These are phyloP conservation scores for Diplodia scrobiculata DNA, from an alignment of 2,329 filamentous ascomycete species.

Conservation along the genomic window DNA sequence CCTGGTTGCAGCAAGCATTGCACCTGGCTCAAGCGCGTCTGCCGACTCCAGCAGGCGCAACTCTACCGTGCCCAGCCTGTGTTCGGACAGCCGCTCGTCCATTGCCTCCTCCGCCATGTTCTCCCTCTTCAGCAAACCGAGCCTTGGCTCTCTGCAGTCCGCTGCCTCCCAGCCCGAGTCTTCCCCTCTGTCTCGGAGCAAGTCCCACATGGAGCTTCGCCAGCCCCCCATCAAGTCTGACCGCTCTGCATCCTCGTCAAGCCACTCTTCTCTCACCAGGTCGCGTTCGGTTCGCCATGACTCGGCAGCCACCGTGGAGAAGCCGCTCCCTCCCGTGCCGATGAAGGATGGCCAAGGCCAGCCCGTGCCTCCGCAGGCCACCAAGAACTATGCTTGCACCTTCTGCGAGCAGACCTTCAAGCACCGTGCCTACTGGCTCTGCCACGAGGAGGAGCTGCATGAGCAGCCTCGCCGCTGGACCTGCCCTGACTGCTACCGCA, in stretches of 20 bases:
- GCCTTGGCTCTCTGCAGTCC: background rate
- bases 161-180: background rate
- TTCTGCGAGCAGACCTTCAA: slow-evolving; percentile 65
- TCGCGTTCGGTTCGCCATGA: slow-evolving; percentile 20
- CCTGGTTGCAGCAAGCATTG: background rate
- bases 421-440: slow-evolving; percentile 70
- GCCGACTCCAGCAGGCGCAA: slow-evolving; percentile 6
- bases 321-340: slow-evolving; percentile 23
- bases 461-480: slow-evolving; percentile 69
- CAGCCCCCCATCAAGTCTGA: slow-evolving; percentile 18
- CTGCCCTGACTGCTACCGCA: slow-evolving; percentile 68
- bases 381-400: slow-evolving; percentile 49
- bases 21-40: background rate
- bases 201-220: slow-evolving; percentile 20
- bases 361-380: background rate
- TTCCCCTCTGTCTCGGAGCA: slow-evolving; percentile 10
- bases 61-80: slow-evolving; percentile 15
- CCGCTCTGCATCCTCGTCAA: slow-evolving; percentile 7
- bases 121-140: slow-evolving; percentile 21
- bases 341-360: slow-evolving; percentile 9
- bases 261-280: slow-evolving; percentile 1
- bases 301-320: slow-evolving; percentile 9
- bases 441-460: slow-evolving; percentile 70
- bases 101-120: slow-evolving; percentile 23
- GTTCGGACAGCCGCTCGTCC: slow-evolving; percentile 7